Conservation (phyloP, 2,329 filamentous ascomycete species). For the Fusarium brachygibbosum region DNA sequence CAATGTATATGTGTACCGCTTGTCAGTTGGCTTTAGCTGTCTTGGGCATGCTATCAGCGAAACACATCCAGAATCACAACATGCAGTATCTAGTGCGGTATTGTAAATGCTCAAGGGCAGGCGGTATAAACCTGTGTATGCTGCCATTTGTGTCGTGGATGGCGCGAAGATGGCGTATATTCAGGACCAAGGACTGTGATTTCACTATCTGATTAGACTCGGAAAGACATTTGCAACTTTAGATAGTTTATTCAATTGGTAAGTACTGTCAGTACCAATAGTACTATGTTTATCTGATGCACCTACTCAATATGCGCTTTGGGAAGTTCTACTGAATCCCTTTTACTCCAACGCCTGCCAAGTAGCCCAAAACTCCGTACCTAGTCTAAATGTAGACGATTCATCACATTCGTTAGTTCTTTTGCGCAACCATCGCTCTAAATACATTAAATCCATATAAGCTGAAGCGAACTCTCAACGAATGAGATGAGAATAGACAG, state of each 20-base stretch:
- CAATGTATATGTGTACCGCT: background rate
- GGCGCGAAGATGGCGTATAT: background rate
- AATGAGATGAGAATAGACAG: background rate
- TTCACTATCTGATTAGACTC: background rate
- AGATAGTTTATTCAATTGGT: slow-evolving; percentile 6
- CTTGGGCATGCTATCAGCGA: no score
- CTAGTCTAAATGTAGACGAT: slow-evolving; percentile 14
- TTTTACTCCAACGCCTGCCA: slow-evolving; percentile 15
- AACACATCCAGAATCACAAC: background rate
- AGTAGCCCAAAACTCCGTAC: slow-evolving; percentile 28
- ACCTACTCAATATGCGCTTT: slow-evolving; percentile 7
- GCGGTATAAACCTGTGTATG: background rate
- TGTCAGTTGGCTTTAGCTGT: background rate
- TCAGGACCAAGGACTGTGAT: background rate
- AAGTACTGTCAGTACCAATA: background rate
- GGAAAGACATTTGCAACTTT: background rate
- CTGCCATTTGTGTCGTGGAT: background rate
- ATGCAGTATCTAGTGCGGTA: background rate
- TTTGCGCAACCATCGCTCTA: slow-evolving; percentile 16
- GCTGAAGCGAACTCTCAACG: slow-evolving; percentile 3
- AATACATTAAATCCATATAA: slow-evolving; percentile 2
- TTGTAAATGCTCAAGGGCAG: background rate
- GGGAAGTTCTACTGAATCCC: slow-evolving; percentile 19
- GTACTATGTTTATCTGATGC: slow-evolving; percentile 6
- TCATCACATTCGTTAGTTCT: slow-evolving; percentile 33